Evolutionary conservation across 2,329 filamentous ascomycete species (phyloP), one percentile per base, ranked within the genome.

Genomic region (Penicillium hesseltinei): DNA sequence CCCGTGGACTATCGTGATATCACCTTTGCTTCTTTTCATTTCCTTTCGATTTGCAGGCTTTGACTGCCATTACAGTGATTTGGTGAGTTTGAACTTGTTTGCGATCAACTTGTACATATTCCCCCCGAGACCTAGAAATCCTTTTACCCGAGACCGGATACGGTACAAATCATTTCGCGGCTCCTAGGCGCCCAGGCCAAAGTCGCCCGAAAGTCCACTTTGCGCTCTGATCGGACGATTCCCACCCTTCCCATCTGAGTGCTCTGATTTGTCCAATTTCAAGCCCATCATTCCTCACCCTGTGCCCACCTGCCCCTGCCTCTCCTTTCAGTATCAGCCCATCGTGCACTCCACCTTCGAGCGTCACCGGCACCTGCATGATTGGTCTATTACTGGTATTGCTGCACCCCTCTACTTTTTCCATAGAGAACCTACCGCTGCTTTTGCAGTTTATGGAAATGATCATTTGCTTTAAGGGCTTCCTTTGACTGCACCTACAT

Each of bases 291-390:
- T 57, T 62, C 54, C 47, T 63, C 60, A 51, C 49, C 49, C 56
- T 64, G 53, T 57, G 58, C 57, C 52, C 48, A 50, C 56, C 51
- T 43, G 39, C 59, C 53, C 61, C 60, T 57, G 58, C 60, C 47
- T 58, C 57, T 60, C 53, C 51, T 62, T 58, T 53, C 57, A 64
- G 58, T 62, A 59, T 69, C 68, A 70, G 66, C 63, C 67, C 68
- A 70, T 70, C 63, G 60, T 69, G 59, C 62, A 51, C 62, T 60
- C 67, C 66, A 70, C 67, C 59, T 47, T 61, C 48, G 35, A 63
- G 55, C 60, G 58, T 66, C 55, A 43, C 63, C 64, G 59, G 63
- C 64, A 62, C 62, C 58, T 62, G 66, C 69, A 66, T 68, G 61
- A 70, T 71, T 70, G 68, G 69, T 59, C 62, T 62, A 62, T 62